phyloP scores from a whole-genome alignment of 805 yeast species.

The Suhomyces kilbournensis region DNA sequence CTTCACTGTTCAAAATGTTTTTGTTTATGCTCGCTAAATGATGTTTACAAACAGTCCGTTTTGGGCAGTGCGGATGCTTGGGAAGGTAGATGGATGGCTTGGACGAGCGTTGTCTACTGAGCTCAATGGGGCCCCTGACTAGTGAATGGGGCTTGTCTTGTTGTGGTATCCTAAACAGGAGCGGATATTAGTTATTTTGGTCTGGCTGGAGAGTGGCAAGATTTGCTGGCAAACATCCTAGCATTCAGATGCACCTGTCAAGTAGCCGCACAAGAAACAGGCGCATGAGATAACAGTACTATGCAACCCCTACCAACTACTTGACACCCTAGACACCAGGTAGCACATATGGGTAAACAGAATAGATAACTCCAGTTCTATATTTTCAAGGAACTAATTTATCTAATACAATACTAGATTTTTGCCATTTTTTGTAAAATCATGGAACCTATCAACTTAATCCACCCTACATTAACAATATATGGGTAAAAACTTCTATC shows the following conservation, averaged over 20 bases:
- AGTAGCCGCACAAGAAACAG: not conserved
- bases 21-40: slow-evolving; percentile 3
- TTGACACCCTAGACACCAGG: not conserved
- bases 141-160: not conserved
- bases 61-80: not conserved
- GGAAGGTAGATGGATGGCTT: not conserved
- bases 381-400: too few species aligned
- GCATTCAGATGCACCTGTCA: not conserved
- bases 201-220: not conserved
- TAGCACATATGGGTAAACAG: too few species aligned
- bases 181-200: not conserved
- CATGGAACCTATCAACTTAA: not conserved
- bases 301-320: too few species aligned
- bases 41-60: slow-evolving; percentile 1
- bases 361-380: too few species aligned
- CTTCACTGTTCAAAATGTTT: slow-evolving; percentile 1
- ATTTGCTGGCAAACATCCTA: too few species aligned
- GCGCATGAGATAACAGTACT: not conserved
- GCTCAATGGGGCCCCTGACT: not conserved
- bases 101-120: not conserved
- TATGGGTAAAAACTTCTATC: not conserved
- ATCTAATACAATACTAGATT: not conserved
- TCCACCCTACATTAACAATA: not conserved
- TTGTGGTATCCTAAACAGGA: not conserved
- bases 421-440: not conserved